Conservation (phyloP, 2,329 filamentous ascomycete genomes). For the Neopestalotiopsis sp. region DNA sequence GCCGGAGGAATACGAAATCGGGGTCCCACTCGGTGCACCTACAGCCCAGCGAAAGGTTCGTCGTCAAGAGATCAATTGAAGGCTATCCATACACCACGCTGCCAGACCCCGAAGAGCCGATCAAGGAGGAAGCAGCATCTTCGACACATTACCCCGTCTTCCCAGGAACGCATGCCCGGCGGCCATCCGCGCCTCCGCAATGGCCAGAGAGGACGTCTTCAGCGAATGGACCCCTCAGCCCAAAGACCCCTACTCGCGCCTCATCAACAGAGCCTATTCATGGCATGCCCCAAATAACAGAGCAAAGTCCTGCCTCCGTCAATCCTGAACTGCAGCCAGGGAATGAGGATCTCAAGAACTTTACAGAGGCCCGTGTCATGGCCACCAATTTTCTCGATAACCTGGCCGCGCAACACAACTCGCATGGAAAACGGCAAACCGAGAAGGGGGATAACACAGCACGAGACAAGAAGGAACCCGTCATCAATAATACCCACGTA, state of each 20-base stretch:
- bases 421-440: neutral
- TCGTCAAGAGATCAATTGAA: constrained; percentile 25
- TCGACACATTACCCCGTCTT: constrained; percentile 30
- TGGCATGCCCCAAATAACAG: neutral
- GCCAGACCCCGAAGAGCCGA: constrained; percentile 20
- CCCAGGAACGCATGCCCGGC: constrained; percentile 17
- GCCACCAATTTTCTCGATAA: neutral
- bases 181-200: constrained; percentile 4
- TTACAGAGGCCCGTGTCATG: neutral
- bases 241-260: neutral
- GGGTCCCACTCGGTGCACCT: constrained; percentile 16
- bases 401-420: neutral
- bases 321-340: neutral
- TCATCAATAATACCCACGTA: neutral
- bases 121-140: constrained; percentile 24
- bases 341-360: constrained; percentile 9
- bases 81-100: constrained; percentile 28
- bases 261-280: neutral
- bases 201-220: constrained; percentile 30
- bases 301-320: neutral
- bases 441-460: neutral
- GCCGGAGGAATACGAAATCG: neutral
- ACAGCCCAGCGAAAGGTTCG: constrained; percentile 25
- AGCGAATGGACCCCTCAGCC: constrained; percentile 19
- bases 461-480: neutral